A percentile compares a stretch with the other conserved stretches of the same genome.
Conservation (phyloP, 208 protist species). For the Leishmania guyanensis region DNA sequence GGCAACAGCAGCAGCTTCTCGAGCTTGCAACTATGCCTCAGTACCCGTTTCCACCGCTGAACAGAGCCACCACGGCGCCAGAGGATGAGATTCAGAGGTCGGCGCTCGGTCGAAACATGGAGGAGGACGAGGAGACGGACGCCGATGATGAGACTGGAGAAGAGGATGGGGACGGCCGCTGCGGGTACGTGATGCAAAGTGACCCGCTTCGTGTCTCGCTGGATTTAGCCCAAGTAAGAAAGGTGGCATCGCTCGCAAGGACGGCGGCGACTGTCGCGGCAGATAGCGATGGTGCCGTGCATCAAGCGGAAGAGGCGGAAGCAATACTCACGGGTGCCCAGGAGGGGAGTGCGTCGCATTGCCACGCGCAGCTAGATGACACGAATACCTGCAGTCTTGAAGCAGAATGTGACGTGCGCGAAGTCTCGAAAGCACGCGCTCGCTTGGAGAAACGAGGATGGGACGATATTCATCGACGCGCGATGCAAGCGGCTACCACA, state of each 20-base stretch:
- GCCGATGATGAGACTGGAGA: conserved; percentile 2
- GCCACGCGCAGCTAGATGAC: neutral
- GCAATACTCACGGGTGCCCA: neutral
- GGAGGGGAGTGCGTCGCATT: neutral
- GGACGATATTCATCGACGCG: conserved; percentile 1
- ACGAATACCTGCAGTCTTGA: neutral
- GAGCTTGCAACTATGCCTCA: neutral
- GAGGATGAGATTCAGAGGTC: neutral
- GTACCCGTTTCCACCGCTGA: neutral
- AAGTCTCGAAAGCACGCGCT: neutral
- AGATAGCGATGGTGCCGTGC: neutral
- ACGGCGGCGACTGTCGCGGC: neutral
- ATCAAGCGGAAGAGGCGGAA: neutral
- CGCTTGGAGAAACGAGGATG: neutral
- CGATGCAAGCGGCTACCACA: conserved; percentile 6
- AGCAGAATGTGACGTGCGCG: neutral
- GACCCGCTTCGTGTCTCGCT: conserved; percentile 14
- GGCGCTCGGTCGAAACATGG: neutral
- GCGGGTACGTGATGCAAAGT: neutral
- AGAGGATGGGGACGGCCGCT: neutral
- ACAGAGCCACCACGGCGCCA: neutral
- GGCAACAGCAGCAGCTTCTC: neutral
- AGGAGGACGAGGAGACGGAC: conserved; percentile 7
- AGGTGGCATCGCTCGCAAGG: neutral
- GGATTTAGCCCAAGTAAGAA: neutral